Evolutionary conservation across 192 early-diverging fungal species (phyloP), one percentile per base, ranked within the genome.

Genomic region (Entophlyctis luteolus): DNA sequence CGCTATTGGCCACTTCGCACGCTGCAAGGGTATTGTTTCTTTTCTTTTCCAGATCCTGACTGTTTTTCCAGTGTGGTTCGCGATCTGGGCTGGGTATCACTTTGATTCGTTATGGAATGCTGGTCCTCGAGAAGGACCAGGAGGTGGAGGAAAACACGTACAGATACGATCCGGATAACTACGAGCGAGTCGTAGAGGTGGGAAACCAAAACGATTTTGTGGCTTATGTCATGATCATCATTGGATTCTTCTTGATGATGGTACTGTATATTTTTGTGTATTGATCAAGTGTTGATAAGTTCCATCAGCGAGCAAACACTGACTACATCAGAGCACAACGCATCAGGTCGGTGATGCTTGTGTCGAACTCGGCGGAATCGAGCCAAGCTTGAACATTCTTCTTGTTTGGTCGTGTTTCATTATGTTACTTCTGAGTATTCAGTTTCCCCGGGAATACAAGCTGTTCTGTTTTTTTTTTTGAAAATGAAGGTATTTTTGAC

Each of bases 1-100:
- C 91, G 65, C 73, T 98, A 65, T 72, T 98, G 60, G 91, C 93
- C 50, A 93, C 90, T 35, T 89, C 87, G 42, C 93, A 98, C 72
- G 90, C 93, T 5, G 92, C 91, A 42, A 90, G 86, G 77, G 67
- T 81, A 90, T 68, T 88, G 88, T 32, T 87, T 88, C 25, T 28
- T 56, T 45, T 16, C 22, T 12, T 23, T 56, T 29, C 18, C 27
- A 10, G 31, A 16, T 34, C n/a, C n/a, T n/a, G n/a, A n/a, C n/a
- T n/a, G n/a, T n/a, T n/a, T n/a, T n/a, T 25, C 2, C 60, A 66
- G 55, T 48, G 48, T 54, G 77, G 77, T 16, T 62, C 77, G 1
- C 72, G 70, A 18, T 63, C 39, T 10, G 77, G 77, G 0, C 68
- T 78, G 20, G 77, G 77, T 2, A 68, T 78, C 28, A 78, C 77